Percentiles rank a stretch among this genome's conserved stretches.
phyloP scores from a whole-genome alignment of 768 basidiomycete genomes.

The Strobilomyces echinocephalus region DNA sequence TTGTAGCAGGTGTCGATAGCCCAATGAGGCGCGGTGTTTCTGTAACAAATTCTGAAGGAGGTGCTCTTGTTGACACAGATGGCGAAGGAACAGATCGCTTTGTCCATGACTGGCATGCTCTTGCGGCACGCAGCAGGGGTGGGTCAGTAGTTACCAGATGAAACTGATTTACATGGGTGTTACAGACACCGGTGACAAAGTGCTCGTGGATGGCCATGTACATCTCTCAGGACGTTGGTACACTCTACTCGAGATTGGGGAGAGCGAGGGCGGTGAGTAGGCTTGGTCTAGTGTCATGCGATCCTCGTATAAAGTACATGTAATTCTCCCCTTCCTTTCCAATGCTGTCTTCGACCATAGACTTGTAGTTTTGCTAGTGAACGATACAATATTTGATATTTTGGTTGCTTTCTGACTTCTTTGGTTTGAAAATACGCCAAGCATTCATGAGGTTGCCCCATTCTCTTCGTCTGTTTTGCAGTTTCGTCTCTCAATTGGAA shows the following conservation, averaged over 20 bases:
- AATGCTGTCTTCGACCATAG: not conserved
- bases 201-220: not conserved
- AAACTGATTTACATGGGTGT: not conserved
- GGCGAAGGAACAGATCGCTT: not conserved
- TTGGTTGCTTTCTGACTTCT: too few relatives aligned
- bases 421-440: too few relatives aligned
- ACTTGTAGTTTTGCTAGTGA: not conserved
- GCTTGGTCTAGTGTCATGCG: not conserved
- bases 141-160: not conserved
- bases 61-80: not conserved
- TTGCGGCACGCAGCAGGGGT: slow-evolving; percentile 1
- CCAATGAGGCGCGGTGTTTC: not conserved
- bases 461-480: too few relatives aligned
- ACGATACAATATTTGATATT: not conserved
- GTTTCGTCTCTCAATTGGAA: too few relatives aligned
- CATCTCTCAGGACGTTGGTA: slow-evolving; percentile 5
- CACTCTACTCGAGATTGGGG: slow-evolving; percentile 1
- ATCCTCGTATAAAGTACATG: not conserved
- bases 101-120: not conserved
- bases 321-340: not conserved
- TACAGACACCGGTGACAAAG: not conserved
- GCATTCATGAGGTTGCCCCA: too few relatives aligned
- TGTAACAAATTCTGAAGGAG: not conserved
- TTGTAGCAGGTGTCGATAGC: not conserved
- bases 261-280: slow-evolving; percentile 1